phyloP scores from a whole-genome alignment of 2,329 filamentous ascomycete species.

The Diaporthe amygdali region DNA sequence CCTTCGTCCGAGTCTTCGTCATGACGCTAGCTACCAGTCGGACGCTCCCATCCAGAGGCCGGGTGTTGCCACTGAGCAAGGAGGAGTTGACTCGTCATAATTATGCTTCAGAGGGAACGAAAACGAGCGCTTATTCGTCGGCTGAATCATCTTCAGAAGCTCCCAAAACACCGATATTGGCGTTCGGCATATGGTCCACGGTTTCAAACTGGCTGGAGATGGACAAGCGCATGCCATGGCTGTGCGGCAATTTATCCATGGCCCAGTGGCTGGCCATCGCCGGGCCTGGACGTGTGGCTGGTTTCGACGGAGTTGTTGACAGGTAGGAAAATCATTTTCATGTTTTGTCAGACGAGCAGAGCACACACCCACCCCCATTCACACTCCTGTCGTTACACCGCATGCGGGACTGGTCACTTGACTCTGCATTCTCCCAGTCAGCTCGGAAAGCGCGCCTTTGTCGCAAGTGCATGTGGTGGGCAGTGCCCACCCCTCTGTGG shows the following conservation, averaged over 20 bases:
- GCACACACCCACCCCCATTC: constrained; percentile 8
- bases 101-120: constrained; percentile 28
- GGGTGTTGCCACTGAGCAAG: constrained; percentile 28
- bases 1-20: constrained; percentile 69
- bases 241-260: constrained; percentile 76
- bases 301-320: constrained; percentile 80
- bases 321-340: constrained; percentile 69
- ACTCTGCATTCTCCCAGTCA: constrained; percentile 44
- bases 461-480: constrained; percentile 40
- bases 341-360: constrained; percentile 22
- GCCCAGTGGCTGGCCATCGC: constrained; percentile 74
- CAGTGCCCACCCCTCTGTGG: constrained; percentile 18
- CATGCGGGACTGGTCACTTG: constrained; percentile 54
- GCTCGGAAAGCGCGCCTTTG: constrained; percentile 33
- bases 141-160: constrained; percentile 28
- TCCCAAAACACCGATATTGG: constrained; percentile 68
- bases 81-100: constrained; percentile 34
- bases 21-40: constrained; percentile 70
- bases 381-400: constrained; percentile 41
- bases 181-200: constrained; percentile 80
- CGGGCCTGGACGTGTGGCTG: constrained; percentile 78
- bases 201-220: constrained; percentile 75
- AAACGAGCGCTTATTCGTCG: constrained; percentile 25
- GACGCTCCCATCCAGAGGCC: constrained; percentile 63
- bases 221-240: constrained; percentile 87